Conservation (phyloP, 108 stramenopile genomes). For the Cylindrotheca closterium region DNA sequence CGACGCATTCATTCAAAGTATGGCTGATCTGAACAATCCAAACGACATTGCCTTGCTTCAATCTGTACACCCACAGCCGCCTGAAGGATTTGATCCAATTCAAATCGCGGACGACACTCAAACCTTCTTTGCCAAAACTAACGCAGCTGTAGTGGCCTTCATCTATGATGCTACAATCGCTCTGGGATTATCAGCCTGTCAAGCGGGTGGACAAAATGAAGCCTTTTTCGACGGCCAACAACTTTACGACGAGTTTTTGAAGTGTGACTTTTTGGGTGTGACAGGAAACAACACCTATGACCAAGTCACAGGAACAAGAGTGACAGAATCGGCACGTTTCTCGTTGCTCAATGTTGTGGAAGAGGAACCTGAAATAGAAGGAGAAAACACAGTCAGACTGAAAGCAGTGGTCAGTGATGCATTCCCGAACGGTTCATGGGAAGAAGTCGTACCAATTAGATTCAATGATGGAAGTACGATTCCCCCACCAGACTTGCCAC, state of each 20-base stretch:
- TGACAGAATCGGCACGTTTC: constrained; percentile 12
- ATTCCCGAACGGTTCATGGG: constrained; percentile 40
- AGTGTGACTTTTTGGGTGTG: neutral
- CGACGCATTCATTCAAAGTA: constrained; percentile 17
- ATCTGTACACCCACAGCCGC: neutral
- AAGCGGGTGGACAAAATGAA: neutral
- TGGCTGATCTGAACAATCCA: constrained; percentile 2
- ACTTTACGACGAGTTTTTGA: neutral
- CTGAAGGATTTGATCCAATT: constrained; percentile 12
- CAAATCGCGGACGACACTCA: neutral
- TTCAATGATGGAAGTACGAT: constrained; percentile 50
- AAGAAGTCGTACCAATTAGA: constrained; percentile 18
- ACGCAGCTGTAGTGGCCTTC: constrained; percentile 12
- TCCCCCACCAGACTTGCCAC: constrained; percentile 34
- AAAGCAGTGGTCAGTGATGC: constrained; percentile 21
- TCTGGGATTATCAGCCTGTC: constrained; percentile 50
- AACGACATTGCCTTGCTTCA: neutral
- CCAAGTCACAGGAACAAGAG: neutral
- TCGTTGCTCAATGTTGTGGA: constrained; percentile 20
- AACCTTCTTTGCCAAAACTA: constrained; percentile 3
- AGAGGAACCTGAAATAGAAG: neutral
- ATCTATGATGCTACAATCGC: constrained; percentile 51
- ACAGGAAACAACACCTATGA: constrained; percentile 2
- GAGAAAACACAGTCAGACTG: neutral
- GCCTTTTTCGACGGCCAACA: neutral